Conservation (phyloP, 2,329 filamentous ascomycete species). For the Polychaeton citri region DNA sequence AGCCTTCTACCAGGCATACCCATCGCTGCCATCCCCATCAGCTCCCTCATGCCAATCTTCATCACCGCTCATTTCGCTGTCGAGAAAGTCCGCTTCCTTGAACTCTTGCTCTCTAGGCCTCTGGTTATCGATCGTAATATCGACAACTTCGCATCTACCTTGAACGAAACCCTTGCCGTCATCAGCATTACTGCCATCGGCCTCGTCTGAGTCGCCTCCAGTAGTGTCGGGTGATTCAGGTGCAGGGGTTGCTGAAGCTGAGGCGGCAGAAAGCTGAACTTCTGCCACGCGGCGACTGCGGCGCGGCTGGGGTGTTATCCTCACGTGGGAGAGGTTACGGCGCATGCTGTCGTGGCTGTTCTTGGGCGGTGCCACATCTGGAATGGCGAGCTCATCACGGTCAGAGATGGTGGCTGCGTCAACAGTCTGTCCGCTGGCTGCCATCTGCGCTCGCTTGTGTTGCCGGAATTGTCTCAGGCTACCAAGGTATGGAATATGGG, state of each 20-base stretch:
- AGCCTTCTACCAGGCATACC: conserved; percentile 26
- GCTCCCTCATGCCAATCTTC: conserved; percentile 46
- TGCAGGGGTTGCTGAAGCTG: conserved; percentile 7
- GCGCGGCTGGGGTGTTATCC: conserved; percentile 14
- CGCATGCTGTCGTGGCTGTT: neutral
- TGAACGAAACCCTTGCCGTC: conserved; percentile 38
- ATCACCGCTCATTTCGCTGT: conserved; percentile 44
- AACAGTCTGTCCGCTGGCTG: neutral
- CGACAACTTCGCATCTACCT: conserved; percentile 56
- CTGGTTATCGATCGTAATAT: conserved; percentile 63
- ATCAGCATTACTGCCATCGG: conserved; percentile 24
- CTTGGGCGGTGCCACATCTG: neutral
- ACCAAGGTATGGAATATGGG: conserved; percentile 31
- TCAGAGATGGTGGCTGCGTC: conserved; percentile 1
- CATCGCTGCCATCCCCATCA: conserved; percentile 31
- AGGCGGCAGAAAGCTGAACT: conserved; percentile 8
- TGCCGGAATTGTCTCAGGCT: conserved; percentile 30
- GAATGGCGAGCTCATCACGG: conserved; percentile 4
- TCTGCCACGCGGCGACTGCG: conserved; percentile 19
- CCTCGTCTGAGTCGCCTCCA: conserved; percentile 17
- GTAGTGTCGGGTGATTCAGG: conserved; percentile 5
- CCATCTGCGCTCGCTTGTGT: conserved; percentile 21
- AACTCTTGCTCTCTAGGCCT: conserved; percentile 56
- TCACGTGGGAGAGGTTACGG: conserved; percentile 12
- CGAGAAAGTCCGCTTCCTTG: conserved; percentile 59